phyloP scores from a whole-genome alignment of 768 basidiomycete species.

The Plicaturopsis crispa region DNA sequence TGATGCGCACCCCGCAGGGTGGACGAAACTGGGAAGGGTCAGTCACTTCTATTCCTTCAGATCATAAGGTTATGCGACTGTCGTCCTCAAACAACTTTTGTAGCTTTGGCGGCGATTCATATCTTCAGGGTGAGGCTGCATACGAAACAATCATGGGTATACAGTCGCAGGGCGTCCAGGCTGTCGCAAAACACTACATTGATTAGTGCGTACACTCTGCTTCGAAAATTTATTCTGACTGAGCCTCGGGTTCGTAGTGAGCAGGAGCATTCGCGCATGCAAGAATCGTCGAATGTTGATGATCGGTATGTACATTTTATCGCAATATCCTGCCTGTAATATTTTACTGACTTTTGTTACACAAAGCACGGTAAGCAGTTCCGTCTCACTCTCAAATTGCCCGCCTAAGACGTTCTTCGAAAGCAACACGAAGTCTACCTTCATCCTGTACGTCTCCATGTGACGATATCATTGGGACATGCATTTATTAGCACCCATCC shows the following conservation, averaged over 20 bases:
- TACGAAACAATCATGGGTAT: conserved; percentile 47
- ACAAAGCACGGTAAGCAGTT: no score
- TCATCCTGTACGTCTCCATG: conserved; percentile 30
- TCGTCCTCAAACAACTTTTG: not conserved
- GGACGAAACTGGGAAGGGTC: conserved; percentile 50
- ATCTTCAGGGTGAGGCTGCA: conserved; percentile 44
- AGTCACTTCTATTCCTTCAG: conserved; percentile 5
- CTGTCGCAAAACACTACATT: conserved; percentile 10
- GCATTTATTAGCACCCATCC: not conserved
- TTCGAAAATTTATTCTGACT: no score
- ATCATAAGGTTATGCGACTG: not conserved
- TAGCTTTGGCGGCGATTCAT: conserved; percentile 47
- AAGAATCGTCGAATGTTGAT: conserved; percentile 29
- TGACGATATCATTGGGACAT: not conserved
- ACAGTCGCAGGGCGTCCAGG: conserved; percentile 45
- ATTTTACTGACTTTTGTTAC: no score
- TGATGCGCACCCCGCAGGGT: conserved; percentile 35
- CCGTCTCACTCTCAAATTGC: no score
- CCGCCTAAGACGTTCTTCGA: not conserved
- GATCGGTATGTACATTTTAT: conserved; percentile 21
- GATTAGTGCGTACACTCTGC: not conserved
- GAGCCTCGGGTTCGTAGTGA: no score
- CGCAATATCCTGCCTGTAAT: no score
- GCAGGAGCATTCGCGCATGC: conserved; percentile 26
- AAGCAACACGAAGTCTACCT: conserved; percentile 49